Conservation (phyloP, 805 yeast genomes). For the Cyberlindnera americana region DNA sequence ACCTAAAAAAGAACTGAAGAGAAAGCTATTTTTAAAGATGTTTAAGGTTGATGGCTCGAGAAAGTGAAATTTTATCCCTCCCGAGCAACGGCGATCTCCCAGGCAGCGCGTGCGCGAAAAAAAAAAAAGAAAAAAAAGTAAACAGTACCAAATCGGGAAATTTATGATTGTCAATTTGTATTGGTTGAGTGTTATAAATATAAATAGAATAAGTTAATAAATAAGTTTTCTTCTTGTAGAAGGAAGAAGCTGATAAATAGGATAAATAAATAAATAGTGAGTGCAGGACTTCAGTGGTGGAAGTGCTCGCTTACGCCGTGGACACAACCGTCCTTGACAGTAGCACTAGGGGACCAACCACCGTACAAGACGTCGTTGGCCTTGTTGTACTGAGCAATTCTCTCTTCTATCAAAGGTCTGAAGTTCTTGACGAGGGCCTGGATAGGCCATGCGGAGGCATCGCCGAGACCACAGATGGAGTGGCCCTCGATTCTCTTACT, state of each 20-base stretch:
- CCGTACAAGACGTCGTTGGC: conserved; percentile 50
- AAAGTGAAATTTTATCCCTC: too few relatives aligned
- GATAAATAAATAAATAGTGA: conserved; percentile 10
- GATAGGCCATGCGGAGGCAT: conserved; percentile 92
- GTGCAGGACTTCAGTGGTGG: conserved; percentile 14
- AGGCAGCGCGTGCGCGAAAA: too few relatives aligned
- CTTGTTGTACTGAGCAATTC: conserved; percentile 60
- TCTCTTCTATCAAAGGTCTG: conserved; percentile 76
- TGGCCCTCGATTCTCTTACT: conserved; percentile 88
- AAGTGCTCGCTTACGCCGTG: conserved; percentile 47
- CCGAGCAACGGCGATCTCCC: too few relatives aligned
- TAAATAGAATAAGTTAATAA: too few relatives aligned
- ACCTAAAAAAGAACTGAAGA: too few relatives aligned
- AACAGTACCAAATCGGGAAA: too few relatives aligned
- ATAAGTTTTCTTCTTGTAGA: too few relatives aligned
- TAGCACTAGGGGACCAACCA: conserved; percentile 71
- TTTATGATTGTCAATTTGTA: too few relatives aligned
- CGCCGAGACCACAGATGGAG: conserved; percentile 89
- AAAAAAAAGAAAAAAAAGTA: too few relatives aligned
- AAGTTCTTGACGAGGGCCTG: conserved; percentile 85
- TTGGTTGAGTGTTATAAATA: too few relatives aligned
- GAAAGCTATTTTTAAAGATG: too few relatives aligned
- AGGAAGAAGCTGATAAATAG: conserved; percentile 1
- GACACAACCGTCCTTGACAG: conserved; percentile 59
- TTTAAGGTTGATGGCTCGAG: too few relatives aligned